A percentile compares a stretch with the other conserved stretches of the same genome.
These are phyloP conservation scores for Mycena maculata DNA, from an alignment of 768 basidiomycete genomes.

Conservation along the genomic window DNA sequence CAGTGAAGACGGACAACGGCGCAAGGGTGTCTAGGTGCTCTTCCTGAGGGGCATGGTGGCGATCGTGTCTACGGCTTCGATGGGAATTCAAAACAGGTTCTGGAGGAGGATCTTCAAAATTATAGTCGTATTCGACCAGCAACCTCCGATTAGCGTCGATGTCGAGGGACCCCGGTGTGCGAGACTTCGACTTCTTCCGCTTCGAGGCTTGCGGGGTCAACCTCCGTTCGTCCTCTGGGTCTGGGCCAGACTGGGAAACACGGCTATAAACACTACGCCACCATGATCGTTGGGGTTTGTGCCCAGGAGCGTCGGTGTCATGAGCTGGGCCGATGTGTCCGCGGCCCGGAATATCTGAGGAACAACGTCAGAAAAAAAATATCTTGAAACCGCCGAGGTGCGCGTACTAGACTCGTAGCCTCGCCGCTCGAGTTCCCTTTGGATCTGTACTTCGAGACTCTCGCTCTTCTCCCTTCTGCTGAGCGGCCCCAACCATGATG, in stretches of 20 bases:
- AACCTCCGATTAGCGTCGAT: slow-evolving; percentile 32
- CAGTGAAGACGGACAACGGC: slow-evolving; percentile 33
- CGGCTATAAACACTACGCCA: slow-evolving; percentile 67
- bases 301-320: slow-evolving; percentile 32
- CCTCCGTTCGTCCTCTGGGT: slow-evolving; percentile 39
- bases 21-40: slow-evolving; percentile 34
- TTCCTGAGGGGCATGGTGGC: not conserved
- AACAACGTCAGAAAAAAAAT: not conserved
- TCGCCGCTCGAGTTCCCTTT: slow-evolving; percentile 61
- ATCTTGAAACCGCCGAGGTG: no score
- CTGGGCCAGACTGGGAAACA: slow-evolving; percentile 57
- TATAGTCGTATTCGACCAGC: slow-evolving; percentile 40
- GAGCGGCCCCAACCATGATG: slow-evolving; percentile 39
- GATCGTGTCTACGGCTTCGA: slow-evolving; percentile 28
- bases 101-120: slow-evolving; percentile 55
- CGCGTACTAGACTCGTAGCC: slow-evolving; percentile 57
- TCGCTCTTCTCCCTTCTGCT: slow-evolving; percentile 63
- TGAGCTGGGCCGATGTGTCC: slow-evolving; percentile 34
- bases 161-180: slow-evolving; percentile 28
- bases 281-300: slow-evolving; percentile 59
- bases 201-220: slow-evolving; percentile 27
- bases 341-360: slow-evolving; percentile 38
- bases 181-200: slow-evolving; percentile 32
- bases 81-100: slow-evolving; percentile 39
- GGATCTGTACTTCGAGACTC: slow-evolving; percentile 62